These are phyloP conservation scores for Cyclotella atomus DNA, from an alignment of 108 stramenopile species.

Conservation along the genomic window DNA sequence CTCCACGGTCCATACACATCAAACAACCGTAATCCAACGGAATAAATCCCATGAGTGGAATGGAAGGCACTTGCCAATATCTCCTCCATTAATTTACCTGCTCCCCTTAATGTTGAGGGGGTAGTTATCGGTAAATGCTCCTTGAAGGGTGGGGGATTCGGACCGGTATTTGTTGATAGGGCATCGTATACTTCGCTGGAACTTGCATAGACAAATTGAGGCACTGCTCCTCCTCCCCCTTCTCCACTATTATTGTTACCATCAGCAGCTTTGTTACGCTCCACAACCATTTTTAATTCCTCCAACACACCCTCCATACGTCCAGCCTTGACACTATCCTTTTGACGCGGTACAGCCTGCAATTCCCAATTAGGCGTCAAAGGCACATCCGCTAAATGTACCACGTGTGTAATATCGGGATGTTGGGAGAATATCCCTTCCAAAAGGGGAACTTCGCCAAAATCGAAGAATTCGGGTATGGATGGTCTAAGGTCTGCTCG, in stretches of 20 bases:
- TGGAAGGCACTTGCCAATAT: slow-evolving; percentile 75
- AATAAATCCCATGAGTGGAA: slow-evolving; percentile 71
- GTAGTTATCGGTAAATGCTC: slow-evolving; percentile 73
- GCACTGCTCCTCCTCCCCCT: slow-evolving; percentile 36
- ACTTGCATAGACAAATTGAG: slow-evolving; percentile 62
- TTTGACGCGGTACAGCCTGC: slow-evolving; percentile 69
- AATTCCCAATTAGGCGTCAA: slow-evolving; percentile 9
- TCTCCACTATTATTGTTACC: too few species aligned
- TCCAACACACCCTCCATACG: slow-evolving; percentile 83
- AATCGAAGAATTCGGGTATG: slow-evolving; percentile 87
- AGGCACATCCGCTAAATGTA: slow-evolving; percentile 66
- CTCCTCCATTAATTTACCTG: slow-evolving; percentile 82
- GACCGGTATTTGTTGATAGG: not conserved
- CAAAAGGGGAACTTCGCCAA: slow-evolving; percentile 75
- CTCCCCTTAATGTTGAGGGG: slow-evolving; percentile 69
- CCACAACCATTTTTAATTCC: slow-evolving; percentile 52
- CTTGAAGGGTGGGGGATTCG: slow-evolving; percentile 52
- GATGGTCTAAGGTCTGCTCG: slow-evolving; percentile 77
- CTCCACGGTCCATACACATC: slow-evolving; percentile 90
- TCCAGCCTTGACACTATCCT: slow-evolving; percentile 70
- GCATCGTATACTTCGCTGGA: slow-evolving; percentile 55
- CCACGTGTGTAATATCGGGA: slow-evolving; percentile 83
- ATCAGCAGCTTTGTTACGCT: too few species aligned
- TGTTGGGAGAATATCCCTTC: slow-evolving; percentile 75
- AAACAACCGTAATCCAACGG: slow-evolving; percentile 85